Conservation (phyloP, 106 monocot genomes). For the Dendrobium catenatum region DNA sequence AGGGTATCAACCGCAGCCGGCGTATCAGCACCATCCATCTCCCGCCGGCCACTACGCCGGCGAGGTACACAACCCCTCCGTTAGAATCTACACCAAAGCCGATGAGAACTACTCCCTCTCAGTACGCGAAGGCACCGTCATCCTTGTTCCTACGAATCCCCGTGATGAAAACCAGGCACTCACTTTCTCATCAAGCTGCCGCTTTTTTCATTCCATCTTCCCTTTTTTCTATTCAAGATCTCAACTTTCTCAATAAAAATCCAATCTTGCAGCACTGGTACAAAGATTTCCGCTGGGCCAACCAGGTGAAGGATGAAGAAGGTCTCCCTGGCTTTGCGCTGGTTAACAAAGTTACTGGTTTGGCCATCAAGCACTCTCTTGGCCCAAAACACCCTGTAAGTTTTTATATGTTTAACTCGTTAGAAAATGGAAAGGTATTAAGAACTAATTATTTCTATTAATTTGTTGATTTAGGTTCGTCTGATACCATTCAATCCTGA, state of each 20-base stretch:
- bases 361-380: slow-evolving; percentile 8
- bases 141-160: slow-evolving; percentile 44
- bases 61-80: slow-evolving; percentile 18
- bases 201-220: neutral
- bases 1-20: neutral
- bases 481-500: slow-evolving; percentile 33
- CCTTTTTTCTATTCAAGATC: neutral
- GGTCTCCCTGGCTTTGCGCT: slow-evolving; percentile 3
- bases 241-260: neutral
- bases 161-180: slow-evolving; percentile 43
- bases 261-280: slow-evolving; percentile 12
- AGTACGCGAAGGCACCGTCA: slow-evolving; percentile 44
- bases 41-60: neutral
- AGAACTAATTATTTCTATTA: neutral
- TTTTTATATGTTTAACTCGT: neutral
- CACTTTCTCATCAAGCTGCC: neutral
- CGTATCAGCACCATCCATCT: neutral
- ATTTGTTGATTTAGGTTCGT: slow-evolving; percentile 11
- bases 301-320: slow-evolving; percentile 12
- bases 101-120: slow-evolving; percentile 47
- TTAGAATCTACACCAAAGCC: slow-evolving; percentile 51
- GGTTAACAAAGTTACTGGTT: slow-evolving; percentile 7
- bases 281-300: slow-evolving; percentile 8
- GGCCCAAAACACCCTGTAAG: slow-evolving; percentile 4
- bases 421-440: too few relatives aligned